Base-by-base conservation (phyloP, 2,329 filamentous ascomycete genomes). In the Trichophyton benhamiae region DNA sequence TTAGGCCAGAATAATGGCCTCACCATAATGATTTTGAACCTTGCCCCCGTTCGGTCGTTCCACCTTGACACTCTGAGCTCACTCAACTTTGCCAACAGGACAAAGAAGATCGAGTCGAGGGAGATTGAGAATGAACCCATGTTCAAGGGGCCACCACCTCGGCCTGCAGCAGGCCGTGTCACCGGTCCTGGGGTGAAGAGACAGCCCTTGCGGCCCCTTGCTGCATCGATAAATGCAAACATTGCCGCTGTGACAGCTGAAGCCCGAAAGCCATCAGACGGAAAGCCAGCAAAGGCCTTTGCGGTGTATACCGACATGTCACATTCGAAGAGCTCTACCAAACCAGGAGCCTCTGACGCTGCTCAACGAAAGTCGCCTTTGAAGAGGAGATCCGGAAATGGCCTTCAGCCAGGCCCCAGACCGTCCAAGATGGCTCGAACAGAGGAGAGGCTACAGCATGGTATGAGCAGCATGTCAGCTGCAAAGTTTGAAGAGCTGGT, bases 121-220 rank as follows among this genome's bases (percentile, higher is more conserved):
- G 94, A 97, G 73, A 89, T 96, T 62, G 92, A 97, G 74, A 97
- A 97, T 70, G 91, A 96, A 70, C 87, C 95, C 3, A 86, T 96
- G 46, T 95, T 89, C 77, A 90, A 88, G 71, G 86, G 88, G 60
- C 82, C 83, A 60, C 82, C 83, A 61, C 84, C 87, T 30, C 81
- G 84, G 61, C 78, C 81, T n/a, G 75, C 70, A 11, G 69, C 65
- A 67, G 75, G 67, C 68, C 72, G 59, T 11, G 61, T 77, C n/a
- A 69, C 73, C 2, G 78, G 77, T 6, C 66, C 75, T 2, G 69
- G 71, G 30, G 74, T 80, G 11, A 76, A 79, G 60, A 82, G 92
- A 15, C 91, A 96, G 71, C 90, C 92, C 8, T 75, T 96, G 25
- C 83, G 89, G 15, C 86, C 90, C 9, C 78, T 96, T 49, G 83